Percentiles rank a stretch among this genome's conserved stretches.
These are phyloP conservation scores for Trametes hirsuta DNA, from an alignment of 1,284 basidiomycete species.

Conservation along the genomic window DNA sequence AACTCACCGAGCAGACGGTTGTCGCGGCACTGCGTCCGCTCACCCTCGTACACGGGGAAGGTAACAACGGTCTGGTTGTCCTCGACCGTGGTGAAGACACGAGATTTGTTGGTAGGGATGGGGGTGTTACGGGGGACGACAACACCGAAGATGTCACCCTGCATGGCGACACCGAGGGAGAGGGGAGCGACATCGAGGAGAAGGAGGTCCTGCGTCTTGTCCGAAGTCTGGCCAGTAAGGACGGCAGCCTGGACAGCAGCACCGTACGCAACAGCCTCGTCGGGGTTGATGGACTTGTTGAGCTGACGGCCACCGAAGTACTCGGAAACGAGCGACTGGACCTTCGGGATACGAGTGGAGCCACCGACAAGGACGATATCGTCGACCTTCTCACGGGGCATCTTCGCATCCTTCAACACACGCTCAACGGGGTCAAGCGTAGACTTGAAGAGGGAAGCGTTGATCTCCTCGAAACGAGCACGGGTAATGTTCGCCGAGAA, in stretches of 20 bases:
- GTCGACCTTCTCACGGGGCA: slow-evolving; percentile 95
- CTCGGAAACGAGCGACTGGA: slow-evolving; percentile 97
- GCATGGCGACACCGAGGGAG: slow-evolving; percentile 98
- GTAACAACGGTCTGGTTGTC: slow-evolving; percentile 98
- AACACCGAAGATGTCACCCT: slow-evolving; percentile 96
- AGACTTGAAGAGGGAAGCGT: slow-evolving; percentile 91
- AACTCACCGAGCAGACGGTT: slow-evolving; percentile 97
- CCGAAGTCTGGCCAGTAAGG: slow-evolving; percentile 94
- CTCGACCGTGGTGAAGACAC: slow-evolving; percentile 96
- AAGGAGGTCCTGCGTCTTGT: slow-evolving; percentile 94
- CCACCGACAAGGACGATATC: slow-evolving; percentile 99
- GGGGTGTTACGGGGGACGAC: slow-evolving; percentile 97
- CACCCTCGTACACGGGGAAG: slow-evolving; percentile 97
- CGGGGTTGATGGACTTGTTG: slow-evolving; percentile 99
- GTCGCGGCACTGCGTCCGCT: slow-evolving; percentile 96
- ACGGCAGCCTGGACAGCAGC: slow-evolving; percentile 97
- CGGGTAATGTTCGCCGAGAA: slow-evolving; percentile 97
- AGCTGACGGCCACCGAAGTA: slow-evolving; percentile 96
- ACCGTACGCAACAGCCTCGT: slow-evolving; percentile 95
- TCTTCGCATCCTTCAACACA: slow-evolving; percentile 99
- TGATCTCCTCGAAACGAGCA: slow-evolving; percentile 99
- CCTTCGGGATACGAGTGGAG: slow-evolving; percentile 99
- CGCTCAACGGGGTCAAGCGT: slow-evolving; percentile 99
- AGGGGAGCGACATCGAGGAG: slow-evolving; percentile 96
- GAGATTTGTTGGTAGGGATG: slow-evolving; percentile 96